These are phyloP conservation scores for Botryotinia narcissicola DNA, from an alignment of 2,329 filamentous ascomycete genomes.

Conservation along the genomic window DNA sequence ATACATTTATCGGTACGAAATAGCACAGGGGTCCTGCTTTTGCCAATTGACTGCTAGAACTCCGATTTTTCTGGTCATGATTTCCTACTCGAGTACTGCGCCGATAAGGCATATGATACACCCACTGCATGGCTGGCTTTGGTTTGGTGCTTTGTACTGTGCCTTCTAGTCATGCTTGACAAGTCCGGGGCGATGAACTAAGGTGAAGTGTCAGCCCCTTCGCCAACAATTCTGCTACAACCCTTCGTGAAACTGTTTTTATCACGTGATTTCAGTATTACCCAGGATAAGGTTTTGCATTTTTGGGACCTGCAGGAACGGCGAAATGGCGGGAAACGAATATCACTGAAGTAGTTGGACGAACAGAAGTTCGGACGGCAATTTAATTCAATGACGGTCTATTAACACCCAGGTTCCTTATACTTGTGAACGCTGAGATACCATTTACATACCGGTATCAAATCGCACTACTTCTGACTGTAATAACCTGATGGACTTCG, in stretches of 20 bases:
- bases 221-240: too few relatives aligned
- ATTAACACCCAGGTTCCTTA: neutral
- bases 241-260: neutral
- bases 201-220: too few relatives aligned
- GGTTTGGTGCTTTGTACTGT: neutral
- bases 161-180: too few relatives aligned
- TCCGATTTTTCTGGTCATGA: neutral
- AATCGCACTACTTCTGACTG: neutral
- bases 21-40: too few relatives aligned
- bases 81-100: neutral
- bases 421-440: neutral
- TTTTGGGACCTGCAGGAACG: neutral
- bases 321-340: neutral
- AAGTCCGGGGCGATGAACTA: too few relatives aligned
- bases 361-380: neutral
- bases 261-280: neutral
- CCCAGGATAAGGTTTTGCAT: neutral
- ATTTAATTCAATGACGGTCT: neutral
- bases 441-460: neutral
- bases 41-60: too few relatives aligned
- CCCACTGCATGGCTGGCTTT: neutral
- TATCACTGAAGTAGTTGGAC: neutral
- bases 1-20: neutral
- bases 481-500: neutral
- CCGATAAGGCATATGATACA: neutral